Evolutionary conservation across 2,329 filamentous ascomycete genomes (phyloP).

Genomic region (Cladophialophora immunda): DNA sequence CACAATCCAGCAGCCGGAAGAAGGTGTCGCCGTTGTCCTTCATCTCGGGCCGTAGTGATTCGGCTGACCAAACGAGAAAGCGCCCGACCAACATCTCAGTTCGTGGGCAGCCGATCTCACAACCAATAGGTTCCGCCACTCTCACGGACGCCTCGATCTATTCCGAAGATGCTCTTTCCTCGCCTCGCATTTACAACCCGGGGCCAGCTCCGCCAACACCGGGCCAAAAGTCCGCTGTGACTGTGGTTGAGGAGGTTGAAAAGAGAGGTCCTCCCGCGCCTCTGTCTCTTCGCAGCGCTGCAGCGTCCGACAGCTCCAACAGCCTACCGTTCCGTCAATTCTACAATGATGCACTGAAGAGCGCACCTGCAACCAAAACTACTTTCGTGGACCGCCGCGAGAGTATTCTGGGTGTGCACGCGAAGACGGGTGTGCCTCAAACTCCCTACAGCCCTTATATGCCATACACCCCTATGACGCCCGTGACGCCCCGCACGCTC

Average conservation of each 20-base stretch:
- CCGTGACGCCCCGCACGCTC: slow-evolving; percentile 52
- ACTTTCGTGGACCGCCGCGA: slow-evolving; percentile 57
- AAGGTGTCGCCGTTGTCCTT: slow-evolving; percentile 52
- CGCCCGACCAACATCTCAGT: slow-evolving; percentile 54
- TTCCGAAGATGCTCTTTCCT: slow-evolving; percentile 63
- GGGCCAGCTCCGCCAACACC: slow-evolving; percentile 65
- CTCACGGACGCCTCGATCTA: slow-evolving; percentile 55
- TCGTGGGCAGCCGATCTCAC: slow-evolving; percentile 66
- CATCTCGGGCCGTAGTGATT: slow-evolving; percentile 52
- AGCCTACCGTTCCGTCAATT: slow-evolving; percentile 56
- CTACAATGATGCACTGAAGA: slow-evolving; percentile 49
- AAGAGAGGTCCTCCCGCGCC: slow-evolving; percentile 23
- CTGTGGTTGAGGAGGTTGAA: slow-evolving; percentile 20
- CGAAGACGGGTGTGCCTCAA: slow-evolving; percentile 55
- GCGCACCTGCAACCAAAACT: slow-evolving; percentile 58
- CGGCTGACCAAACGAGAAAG: slow-evolving; percentile 52
- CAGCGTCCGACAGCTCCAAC: slow-evolving; percentile 42
- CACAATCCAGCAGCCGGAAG: slow-evolving; percentile 49
- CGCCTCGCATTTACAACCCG: slow-evolving; percentile 64
- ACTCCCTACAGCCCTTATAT: slow-evolving; percentile 62
- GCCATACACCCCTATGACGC: slow-evolving; percentile 60
- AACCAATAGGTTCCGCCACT: slow-evolving; percentile 60
- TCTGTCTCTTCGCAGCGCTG: slow-evolving; percentile 23
- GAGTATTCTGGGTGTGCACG: slow-evolving; percentile 47
- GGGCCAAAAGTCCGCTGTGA: slow-evolving; percentile 37